phyloP scores from a whole-genome alignment of 352 stramenopile genomes.

The Pythium aristosporum region DNA sequence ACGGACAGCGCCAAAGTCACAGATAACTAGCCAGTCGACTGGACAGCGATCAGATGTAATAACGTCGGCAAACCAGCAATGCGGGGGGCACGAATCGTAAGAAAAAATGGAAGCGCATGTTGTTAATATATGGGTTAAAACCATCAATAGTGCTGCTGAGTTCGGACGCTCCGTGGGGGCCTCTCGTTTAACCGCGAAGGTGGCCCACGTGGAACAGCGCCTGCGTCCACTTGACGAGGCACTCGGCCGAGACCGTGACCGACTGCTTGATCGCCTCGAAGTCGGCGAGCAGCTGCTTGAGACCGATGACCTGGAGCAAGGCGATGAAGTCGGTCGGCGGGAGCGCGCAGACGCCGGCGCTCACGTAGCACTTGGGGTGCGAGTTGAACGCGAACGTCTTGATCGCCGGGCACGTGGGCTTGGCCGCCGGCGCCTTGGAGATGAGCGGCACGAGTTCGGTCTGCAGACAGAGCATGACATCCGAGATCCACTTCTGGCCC shows the following conservation, averaged over 20 bases:
- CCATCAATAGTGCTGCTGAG: not conserved
- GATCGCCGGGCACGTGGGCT: constrained; percentile 24
- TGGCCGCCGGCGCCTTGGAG: constrained; percentile 5
- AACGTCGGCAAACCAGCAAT: too few species aligned
- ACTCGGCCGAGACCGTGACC: constrained; percentile 15
- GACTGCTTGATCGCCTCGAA: constrained; percentile 32
- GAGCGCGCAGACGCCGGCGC: constrained; percentile 30
- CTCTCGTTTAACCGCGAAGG: constrained; percentile 6
- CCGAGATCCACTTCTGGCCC: constrained; percentile 32
- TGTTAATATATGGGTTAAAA: not conserved
- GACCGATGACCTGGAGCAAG: constrained; percentile 30
- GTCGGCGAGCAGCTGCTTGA: constrained; percentile 30
- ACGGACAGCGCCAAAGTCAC: too few species aligned
- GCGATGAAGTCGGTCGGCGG: constrained; percentile 27
- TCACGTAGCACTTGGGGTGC: constrained; percentile 35
- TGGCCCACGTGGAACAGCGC: constrained; percentile 14
- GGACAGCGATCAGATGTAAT: too few species aligned
- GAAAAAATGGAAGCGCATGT: too few species aligned
- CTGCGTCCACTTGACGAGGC: constrained; percentile 26
- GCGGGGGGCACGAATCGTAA: too few species aligned
- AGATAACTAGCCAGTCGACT: too few species aligned
- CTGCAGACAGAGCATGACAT: constrained; percentile 35
- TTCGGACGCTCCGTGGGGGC: not conserved
- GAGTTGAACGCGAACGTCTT: constrained; percentile 35
- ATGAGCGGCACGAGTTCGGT: constrained; percentile 28